These are phyloP conservation scores for Saposhnikovia divaricata DNA, from an alignment of 129 eudicot species.

Conservation along the genomic window DNA sequence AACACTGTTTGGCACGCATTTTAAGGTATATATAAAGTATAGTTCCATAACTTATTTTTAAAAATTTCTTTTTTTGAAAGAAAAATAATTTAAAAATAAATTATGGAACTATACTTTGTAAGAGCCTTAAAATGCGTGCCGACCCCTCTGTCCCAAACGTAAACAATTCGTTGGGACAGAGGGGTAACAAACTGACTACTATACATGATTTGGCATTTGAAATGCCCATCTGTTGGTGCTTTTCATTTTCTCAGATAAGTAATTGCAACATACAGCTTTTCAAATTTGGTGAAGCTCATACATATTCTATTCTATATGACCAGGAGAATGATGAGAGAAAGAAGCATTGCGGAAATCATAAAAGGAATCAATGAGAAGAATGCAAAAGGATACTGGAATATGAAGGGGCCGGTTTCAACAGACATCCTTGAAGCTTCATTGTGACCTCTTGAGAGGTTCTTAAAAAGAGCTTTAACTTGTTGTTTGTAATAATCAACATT, in stretches of 20 bases:
- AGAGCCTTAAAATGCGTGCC: too few species aligned
- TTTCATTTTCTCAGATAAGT: not conserved
- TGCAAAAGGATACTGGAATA: slow-evolving; percentile 77
- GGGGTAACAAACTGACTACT: not conserved
- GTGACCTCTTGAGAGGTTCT: slow-evolving; percentile 85
- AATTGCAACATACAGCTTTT: not conserved
- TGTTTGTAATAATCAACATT: slow-evolving; percentile 89
- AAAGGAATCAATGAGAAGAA: not conserved
- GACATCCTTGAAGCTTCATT: slow-evolving; percentile 96
- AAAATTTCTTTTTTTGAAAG: too few species aligned
- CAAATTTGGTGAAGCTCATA: not conserved
- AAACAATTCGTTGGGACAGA: too few species aligned
- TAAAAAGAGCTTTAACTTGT: slow-evolving; percentile 82
- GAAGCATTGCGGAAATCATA: not conserved
- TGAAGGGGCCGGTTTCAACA: slow-evolving; percentile 76
- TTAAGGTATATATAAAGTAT: too few species aligned
- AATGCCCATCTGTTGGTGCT: not conserved
- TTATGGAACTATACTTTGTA: too few species aligned
- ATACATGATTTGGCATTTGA: not conserved
- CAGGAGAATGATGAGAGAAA: not conserved
- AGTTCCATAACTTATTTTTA: too few species aligned
- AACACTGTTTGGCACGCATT: too few species aligned
- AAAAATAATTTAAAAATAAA: too few species aligned
- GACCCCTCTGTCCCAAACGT: too few species aligned
- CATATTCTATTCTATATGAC: not conserved